Evolutionary conservation across 2,329 filamentous ascomycete species (phyloP).

Genomic region (Alternaria burnsii): DNA sequence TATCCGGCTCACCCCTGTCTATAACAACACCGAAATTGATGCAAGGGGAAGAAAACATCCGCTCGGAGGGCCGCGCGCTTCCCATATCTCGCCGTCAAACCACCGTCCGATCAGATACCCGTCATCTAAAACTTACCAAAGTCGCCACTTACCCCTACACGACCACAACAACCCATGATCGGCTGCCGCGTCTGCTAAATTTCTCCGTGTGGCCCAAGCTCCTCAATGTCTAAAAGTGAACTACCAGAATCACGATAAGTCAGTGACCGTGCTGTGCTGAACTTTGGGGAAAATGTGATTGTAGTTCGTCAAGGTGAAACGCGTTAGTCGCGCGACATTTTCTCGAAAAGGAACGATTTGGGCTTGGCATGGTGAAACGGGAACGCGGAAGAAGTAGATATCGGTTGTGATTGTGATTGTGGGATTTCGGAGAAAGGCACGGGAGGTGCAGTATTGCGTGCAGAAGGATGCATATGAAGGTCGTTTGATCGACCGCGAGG

Average conservation of each 20-base stretch:
- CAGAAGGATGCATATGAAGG: constrained; percentile 15
- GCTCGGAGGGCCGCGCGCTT: neutral
- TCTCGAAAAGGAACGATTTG: neutral
- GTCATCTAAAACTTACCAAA: constrained; percentile 1
- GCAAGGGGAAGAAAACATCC: neutral
- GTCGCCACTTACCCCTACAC: neutral
- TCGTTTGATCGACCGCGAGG: constrained; percentile 7
- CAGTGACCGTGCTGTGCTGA: neutral
- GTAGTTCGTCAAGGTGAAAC: constrained; percentile 4
- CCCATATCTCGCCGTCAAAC: neutral
- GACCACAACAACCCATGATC: neutral
- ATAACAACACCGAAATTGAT: neutral
- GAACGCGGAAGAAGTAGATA: neutral
- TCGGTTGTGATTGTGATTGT: neutral
- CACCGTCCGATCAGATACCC: constrained; percentile 5
- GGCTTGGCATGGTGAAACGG: neutral
- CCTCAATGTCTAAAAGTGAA: neutral
- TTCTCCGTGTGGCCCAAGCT: neutral
- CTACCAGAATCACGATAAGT: neutral
- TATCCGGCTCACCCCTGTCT: constrained; percentile 1
- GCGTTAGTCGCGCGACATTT: neutral
- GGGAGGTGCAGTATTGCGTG: neutral
- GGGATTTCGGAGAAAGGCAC: neutral
- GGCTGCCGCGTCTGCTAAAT: neutral
- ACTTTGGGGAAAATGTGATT: neutral